Conservation (phyloP, 2,329 filamentous ascomycete genomes). For the Emmonsia crescens region DNA sequence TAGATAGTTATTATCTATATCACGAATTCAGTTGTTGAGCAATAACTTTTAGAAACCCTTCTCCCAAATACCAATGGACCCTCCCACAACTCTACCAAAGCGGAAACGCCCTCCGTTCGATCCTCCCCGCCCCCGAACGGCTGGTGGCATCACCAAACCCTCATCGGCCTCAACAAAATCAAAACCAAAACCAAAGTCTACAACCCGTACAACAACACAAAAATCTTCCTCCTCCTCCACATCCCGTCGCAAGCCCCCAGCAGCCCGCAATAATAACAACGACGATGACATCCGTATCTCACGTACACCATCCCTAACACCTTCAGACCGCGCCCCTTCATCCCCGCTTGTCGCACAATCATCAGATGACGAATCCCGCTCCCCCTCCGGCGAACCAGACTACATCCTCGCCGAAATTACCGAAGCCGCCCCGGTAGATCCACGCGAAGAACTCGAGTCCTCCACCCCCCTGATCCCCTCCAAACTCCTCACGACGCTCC, state of each 20-base stretch:
- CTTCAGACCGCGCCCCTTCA: neutral
- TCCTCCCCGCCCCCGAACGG: conserved; percentile 29
- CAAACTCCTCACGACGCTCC: conserved; percentile 63
- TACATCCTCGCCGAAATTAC: conserved; percentile 39
- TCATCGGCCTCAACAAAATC: conserved; percentile 12
- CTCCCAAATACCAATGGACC: conserved; percentile 14
- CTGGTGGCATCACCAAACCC: conserved; percentile 16
- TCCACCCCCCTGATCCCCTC: conserved; percentile 50
- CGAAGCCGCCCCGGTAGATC: conserved; percentile 13
- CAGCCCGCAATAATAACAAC: conserved; percentile 5
- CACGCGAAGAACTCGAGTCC: conserved; percentile 21
- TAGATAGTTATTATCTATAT: too few species aligned
- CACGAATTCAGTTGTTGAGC: neutral
- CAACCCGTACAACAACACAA: conserved; percentile 11
- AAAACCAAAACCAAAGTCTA: conserved; percentile 14
- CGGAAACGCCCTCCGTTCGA: conserved; percentile 35
- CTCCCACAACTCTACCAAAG: conserved; percentile 20
- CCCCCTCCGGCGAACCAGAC: conserved; percentile 32
- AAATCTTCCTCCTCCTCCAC: conserved; percentile 9
- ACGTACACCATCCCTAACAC: conserved; percentile 1
- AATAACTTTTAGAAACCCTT: neutral
- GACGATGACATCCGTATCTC: conserved; percentile 6
- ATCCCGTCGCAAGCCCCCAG: conserved; percentile 8
- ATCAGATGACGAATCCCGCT: conserved; percentile 9
- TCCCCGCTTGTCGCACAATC: conserved; percentile 5